Base-by-base conservation (phyloP, 2,329 filamentous ascomycete genomes). In the Hirsutella minnesotensis region DNA sequence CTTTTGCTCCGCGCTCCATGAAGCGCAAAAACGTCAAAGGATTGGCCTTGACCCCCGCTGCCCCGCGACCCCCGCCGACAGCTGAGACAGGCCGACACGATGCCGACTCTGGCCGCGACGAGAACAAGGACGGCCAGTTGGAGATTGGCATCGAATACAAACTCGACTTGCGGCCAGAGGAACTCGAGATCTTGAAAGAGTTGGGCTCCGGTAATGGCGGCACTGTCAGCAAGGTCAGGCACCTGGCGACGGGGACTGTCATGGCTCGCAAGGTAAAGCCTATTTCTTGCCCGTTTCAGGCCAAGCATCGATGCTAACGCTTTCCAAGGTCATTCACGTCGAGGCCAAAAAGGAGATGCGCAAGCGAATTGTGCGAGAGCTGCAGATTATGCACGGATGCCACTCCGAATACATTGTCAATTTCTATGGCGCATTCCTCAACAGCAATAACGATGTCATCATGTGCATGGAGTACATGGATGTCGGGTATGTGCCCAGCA, bases 401-500 rank as follows among this genome's bases (percentile, higher is more conserved):
- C 92, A 95, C 58, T 95, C 86, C 19, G 86, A 92, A 47, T 89
- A 94, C 63, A 96, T 98, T 56, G 92, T 98, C 47, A 95, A 84
- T 43, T 98, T 95, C 64, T 96, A 96, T 58, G 92, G 92, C 47
- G 92, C 92, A 31, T 98, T 96, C 59, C 77, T 96, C 57, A 96
- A 95, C 60, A 86, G 94, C 58, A 88, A 88, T 48, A 90, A 94
- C 59, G 92, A 98, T 67, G 94, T 98, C 46, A 94, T 96, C 54
- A 90, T 98, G 82, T 98, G 92, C 64, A 98, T 98, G 92, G 92
- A 98, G 63, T 96, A 98, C 61, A 95, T 95, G 87, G 92, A 98
- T 65, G 87, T 90, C 60, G 92, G 92, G 92, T 96, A 75, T 65
- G 86, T 69, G n/a, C 18, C 15, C 15, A 4, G 13, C 13, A 35